Conservation (phyloP, 805 yeast genomes). For the Kregervanrija pseudodelftensis region DNA sequence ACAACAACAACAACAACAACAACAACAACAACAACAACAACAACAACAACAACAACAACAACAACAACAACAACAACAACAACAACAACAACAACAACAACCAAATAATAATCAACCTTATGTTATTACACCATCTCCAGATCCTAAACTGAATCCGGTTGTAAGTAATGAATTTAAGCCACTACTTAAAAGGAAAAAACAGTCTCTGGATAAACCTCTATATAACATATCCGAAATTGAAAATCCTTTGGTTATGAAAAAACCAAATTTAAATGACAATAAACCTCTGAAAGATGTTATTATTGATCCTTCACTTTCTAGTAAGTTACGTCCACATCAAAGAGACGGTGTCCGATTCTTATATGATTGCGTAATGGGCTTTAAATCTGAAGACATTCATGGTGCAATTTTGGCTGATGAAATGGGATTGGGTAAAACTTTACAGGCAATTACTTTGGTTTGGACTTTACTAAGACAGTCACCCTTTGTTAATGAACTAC, state of each 20-base stretch:
- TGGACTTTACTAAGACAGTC: slow-evolving; percentile 77
- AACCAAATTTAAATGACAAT: slow-evolving; percentile 17
- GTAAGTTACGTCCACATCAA: slow-evolving; percentile 74
- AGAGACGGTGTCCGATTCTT: slow-evolving; percentile 75
- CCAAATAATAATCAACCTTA: no score
- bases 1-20: no score
- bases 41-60: no score
- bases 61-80: no score
- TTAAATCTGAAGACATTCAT: slow-evolving; percentile 37
- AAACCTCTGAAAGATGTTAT: slow-evolving; percentile 32
- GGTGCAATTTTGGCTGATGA: slow-evolving; percentile 94
- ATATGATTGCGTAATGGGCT: slow-evolving; percentile 77
- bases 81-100: no score
- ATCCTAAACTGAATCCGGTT: no score
- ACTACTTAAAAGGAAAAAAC: neutral
- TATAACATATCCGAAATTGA: slow-evolving; percentile 29
- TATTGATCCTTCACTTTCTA: slow-evolving; percentile 51
- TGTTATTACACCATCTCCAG: no score
- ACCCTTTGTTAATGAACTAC: slow-evolving; percentile 35
- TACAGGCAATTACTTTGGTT: slow-evolving; percentile 74
- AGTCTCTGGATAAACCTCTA: slow-evolving; percentile 24
- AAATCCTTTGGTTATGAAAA: slow-evolving; percentile 38
- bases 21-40: no score
- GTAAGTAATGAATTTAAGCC: no score
- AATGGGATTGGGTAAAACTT: slow-evolving; percentile 92